Conservation (phyloP, 192 early-diverging fungal species). For the Dissophora ornata region DNA sequence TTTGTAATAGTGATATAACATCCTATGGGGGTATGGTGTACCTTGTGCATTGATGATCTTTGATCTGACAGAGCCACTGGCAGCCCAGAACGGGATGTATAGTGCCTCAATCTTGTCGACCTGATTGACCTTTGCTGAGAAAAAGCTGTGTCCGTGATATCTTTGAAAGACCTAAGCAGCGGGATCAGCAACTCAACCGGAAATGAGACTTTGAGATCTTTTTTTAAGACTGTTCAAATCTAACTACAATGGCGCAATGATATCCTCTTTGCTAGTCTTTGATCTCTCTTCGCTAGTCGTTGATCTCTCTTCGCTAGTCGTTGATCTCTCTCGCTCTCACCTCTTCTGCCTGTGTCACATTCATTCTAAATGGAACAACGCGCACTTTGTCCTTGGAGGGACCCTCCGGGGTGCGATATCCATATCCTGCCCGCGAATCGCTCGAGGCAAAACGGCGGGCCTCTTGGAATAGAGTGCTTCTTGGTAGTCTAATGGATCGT, state of each 20-base stretch:
- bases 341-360: constrained; percentile 61
- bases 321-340: too few relatives aligned
- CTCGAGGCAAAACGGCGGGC: constrained; percentile 6
- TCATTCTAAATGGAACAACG: constrained; percentile 59
- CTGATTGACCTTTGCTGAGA: constrained; percentile 53
- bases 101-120: constrained; percentile 55
- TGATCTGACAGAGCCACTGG: constrained; percentile 56
- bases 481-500: background rate
- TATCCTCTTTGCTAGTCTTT: too few relatives aligned
- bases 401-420: constrained; percentile 28
- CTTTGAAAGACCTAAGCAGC: constrained; percentile 56
- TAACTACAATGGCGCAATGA: too few relatives aligned
- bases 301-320: too few relatives aligned
- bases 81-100: constrained; percentile 66
- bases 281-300: too few relatives aligned
- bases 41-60: constrained; percentile 62
- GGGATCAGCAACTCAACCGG: too few relatives aligned
- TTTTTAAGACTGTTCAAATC: background rate
- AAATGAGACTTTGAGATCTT: background rate
- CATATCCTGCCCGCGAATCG: constrained; percentile 13
- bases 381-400: constrained; percentile 57
- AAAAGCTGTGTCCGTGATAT: constrained; percentile 67
- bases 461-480: background rate
- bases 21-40: too few relatives aligned
- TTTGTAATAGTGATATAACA: too few relatives aligned